Conservation (phyloP, 2,329 filamentous ascomycete genomes). For the Penicillium corylophilum region DNA sequence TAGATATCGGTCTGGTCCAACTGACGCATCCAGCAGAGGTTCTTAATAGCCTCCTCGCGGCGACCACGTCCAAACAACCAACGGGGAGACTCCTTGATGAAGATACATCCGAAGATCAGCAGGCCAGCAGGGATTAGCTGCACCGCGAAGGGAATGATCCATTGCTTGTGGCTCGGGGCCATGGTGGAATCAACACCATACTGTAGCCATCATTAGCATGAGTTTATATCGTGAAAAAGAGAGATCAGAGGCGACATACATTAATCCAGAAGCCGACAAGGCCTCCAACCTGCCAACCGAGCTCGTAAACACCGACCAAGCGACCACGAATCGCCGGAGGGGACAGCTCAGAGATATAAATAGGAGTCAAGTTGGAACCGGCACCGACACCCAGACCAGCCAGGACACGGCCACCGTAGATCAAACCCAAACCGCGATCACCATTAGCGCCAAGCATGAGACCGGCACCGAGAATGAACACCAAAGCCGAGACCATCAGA, state of each 20-base stretch:
- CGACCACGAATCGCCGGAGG: conserved; percentile 56
- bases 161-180: conserved; percentile 28
- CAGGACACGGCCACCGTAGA: conserved; percentile 54
- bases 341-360: conserved; percentile 57
- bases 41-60: conserved; percentile 62
- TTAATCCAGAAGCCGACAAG: conserved; percentile 49
- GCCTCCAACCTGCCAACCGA: conserved; percentile 52
- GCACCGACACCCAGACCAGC: conserved; percentile 56
- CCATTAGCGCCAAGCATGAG: conserved; percentile 68
- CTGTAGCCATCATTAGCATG: conserved; percentile 16
- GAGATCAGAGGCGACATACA: conserved; percentile 19
- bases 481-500: conserved; percentile 58
- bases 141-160: conserved; percentile 36
- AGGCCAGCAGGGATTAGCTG: conserved; percentile 35
- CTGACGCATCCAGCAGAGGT: conserved; percentile 49
- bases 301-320: conserved; percentile 54
- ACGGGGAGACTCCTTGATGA: conserved; percentile 63
- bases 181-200: conserved; percentile 52
- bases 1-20: conserved; percentile 52
- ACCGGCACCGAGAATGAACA: conserved; percentile 71
- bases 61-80: conserved; percentile 68
- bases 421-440: conserved; percentile 59
- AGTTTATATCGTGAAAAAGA: neutral
- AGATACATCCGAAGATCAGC: conserved; percentile 55
- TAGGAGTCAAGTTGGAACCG: conserved; percentile 55